Evolutionary conservation across 2,329 filamentous ascomycete genomes (phyloP).

Genomic region (Chrysosporium keratinophilum): DNA sequence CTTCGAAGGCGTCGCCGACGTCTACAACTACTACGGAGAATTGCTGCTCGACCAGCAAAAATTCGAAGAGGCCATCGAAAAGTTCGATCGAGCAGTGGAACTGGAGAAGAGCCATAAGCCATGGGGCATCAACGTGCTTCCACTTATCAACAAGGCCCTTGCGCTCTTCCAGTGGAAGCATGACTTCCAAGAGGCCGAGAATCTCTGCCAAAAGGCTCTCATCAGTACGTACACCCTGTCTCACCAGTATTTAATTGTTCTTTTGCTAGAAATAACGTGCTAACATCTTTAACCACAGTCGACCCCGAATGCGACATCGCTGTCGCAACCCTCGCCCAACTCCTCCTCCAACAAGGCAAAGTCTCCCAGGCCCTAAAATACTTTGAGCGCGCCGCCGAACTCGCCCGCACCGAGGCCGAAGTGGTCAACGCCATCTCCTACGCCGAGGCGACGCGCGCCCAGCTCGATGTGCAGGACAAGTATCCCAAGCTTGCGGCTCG

Average conservation of each 20-base stretch:
- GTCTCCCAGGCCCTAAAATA: slow-evolving; percentile 90
- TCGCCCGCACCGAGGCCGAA: slow-evolving; percentile 87
- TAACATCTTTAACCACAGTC: slow-evolving; percentile 46
- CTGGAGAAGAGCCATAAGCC: slow-evolving; percentile 95
- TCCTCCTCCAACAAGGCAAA: slow-evolving; percentile 94
- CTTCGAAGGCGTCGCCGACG: slow-evolving; percentile 90
- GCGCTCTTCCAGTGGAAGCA: slow-evolving; percentile 98
- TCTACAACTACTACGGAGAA: slow-evolving; percentile 99
- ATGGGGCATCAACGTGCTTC: slow-evolving; percentile 92
- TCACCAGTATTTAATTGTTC: neutral
- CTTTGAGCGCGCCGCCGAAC: slow-evolving; percentile 91
- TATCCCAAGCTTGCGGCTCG: slow-evolving; percentile 70
- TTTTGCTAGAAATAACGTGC: slow-evolving; percentile 30
- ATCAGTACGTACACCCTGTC: slow-evolving; percentile 60
- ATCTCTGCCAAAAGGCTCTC: slow-evolving; percentile 91
- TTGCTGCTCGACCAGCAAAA: slow-evolving; percentile 93
- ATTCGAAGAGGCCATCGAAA: slow-evolving; percentile 88
- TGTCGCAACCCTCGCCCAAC: slow-evolving; percentile 95
- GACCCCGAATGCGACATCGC: slow-evolving; percentile 98
- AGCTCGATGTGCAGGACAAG: slow-evolving; percentile 82
- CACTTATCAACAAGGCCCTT: slow-evolving; percentile 95
- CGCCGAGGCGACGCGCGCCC: slow-evolving; percentile 90
- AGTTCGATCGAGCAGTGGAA: slow-evolving; percentile 96
- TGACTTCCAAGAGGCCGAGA: slow-evolving; percentile 88
- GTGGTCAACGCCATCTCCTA: slow-evolving; percentile 95